A percentile compares a stretch with the other conserved stretches of the same genome.
These are phyloP conservation scores for Chlamydomonas asymmetrica DNA, from an alignment of 139 green algal genomes.

Conservation along the genomic window DNA sequence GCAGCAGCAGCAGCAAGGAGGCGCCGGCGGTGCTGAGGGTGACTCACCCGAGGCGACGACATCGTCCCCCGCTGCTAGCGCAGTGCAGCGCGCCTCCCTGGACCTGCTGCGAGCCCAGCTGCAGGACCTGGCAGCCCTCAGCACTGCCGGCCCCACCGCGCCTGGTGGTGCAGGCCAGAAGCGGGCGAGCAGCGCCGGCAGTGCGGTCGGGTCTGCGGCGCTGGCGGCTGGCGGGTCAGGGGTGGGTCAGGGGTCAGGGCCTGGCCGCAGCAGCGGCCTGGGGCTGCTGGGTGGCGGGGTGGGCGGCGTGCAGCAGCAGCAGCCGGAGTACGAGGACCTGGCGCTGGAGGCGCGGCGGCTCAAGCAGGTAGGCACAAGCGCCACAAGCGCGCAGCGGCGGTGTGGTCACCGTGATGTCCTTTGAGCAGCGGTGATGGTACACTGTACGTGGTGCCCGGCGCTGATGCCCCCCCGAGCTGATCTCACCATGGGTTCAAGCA, in stretches of 20 bases:
- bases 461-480: too few relatives aligned
- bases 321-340: neutral
- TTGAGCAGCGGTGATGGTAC: too few relatives aligned
- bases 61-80: too few relatives aligned
- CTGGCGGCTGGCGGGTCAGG: neutral
- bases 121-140: neutral
- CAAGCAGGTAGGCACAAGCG: conserved; percentile 12
- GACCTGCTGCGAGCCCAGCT: conserved; percentile 4
- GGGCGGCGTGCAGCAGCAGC: neutral
- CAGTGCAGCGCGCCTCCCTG: too few relatives aligned
- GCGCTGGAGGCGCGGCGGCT: conserved; percentile 19
- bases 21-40: too few relatives aligned
- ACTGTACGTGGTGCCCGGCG: too few relatives aligned
- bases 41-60: too few relatives aligned
- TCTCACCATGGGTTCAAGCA: too few relatives aligned
- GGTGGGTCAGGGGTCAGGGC: too few relatives aligned
- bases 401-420: too few relatives aligned
- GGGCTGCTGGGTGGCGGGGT: neutral
- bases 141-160: neutral
- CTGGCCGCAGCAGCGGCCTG: neutral
- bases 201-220: neutral
- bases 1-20: too few relatives aligned
- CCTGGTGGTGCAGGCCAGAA: neutral
- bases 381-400: too few relatives aligned
- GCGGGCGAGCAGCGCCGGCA: neutral